Evolutionary conservation across 78 protist genomes (phyloP), one percentile per base, ranked within the genome.

Genomic region (Guillardia theta): DNA sequence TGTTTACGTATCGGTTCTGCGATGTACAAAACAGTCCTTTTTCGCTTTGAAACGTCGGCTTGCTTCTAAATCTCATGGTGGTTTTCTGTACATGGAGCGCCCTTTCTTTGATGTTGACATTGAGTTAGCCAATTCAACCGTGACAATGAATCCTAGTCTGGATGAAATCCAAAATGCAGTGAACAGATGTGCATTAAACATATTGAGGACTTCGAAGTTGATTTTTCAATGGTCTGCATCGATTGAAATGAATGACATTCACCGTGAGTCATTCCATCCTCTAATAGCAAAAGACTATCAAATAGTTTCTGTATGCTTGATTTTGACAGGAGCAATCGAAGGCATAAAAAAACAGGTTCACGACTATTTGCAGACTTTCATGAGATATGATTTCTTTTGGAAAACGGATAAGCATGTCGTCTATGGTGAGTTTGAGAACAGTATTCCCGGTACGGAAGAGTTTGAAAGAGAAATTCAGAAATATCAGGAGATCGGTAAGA

Each of bases 351-450:
- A 95, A 87, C 93, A 95, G 80, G 96, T 97, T 46, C 21, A 94
- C 64, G 96, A 94, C n/a, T 95, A 92, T 77, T 50, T 94, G 21
- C 19, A 90, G 19, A 30, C 93, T 53, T 97, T 97, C 93, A 36
- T 0, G 37, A 27, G 64, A 88, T 97, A 93, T 93, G 87, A 97
- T 45, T 77, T 58, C 70, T 93, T 96, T 50, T 96, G 97, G 97
- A 90, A 76, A 90, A 93, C 70, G 15, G 83, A 94, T 95, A 94
- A 58, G 93, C 76, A 64, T 30, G 44, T 37, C 18, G 53, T 22
- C 47, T 94, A 87, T 48, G 45, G 30, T 50, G 58, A 58, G 70
- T 58, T 24, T 58, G 70, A 8, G 27, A 6, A 24, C 70, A 27
- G 6, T 58, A 30, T 58, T 58, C 39, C 70, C 21, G 70, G 70